Percentiles rank a stretch among this genome's conserved stretches.
Conservation (phyloP, 495 filamentous ascomycete species). For the Bacidia rubella region DNA sequence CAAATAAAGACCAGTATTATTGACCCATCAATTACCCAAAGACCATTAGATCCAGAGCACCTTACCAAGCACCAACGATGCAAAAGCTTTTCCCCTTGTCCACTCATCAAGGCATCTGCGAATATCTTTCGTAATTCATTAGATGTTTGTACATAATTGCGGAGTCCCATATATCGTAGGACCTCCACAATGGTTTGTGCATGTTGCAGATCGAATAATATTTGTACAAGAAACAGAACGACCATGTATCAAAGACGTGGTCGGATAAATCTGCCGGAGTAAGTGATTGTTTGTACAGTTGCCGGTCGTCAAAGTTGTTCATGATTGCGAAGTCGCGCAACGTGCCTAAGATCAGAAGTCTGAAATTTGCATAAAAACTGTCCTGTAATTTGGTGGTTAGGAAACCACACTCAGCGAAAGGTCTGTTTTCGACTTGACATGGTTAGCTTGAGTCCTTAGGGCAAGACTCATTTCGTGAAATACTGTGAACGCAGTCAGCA, state of each 20-base stretch:
- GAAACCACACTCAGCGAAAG: slow-evolving; percentile 34
- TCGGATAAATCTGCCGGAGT: too few species aligned
- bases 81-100: neutral
- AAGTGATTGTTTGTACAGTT: too few species aligned
- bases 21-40: too few species aligned
- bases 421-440: slow-evolving; percentile 61
- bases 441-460: slow-evolving; percentile 70
- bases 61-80: neutral
- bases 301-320: too few species aligned
- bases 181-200: too few species aligned
- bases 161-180: too few species aligned
- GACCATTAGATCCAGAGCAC: neutral
- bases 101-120: neutral
- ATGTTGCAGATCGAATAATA: neutral
- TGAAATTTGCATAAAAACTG: too few species aligned
- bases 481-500: slow-evolving; percentile 39
- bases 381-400: neutral
- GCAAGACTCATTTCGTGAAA: slow-evolving; percentile 80
- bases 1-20: too few species aligned
- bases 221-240: neutral
- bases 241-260: too few species aligned
- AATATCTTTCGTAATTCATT: neutral
- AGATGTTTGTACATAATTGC: neutral
- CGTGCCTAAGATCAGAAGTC: too few species aligned
- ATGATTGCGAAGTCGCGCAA: too few species aligned